Percentiles rank a stretch among this genome's conserved stretches.
Evolutionary conservation across 2,329 filamentous ascomycete genomes (phyloP).

Genomic region (Pseudogymnoascus sp.): DNA sequence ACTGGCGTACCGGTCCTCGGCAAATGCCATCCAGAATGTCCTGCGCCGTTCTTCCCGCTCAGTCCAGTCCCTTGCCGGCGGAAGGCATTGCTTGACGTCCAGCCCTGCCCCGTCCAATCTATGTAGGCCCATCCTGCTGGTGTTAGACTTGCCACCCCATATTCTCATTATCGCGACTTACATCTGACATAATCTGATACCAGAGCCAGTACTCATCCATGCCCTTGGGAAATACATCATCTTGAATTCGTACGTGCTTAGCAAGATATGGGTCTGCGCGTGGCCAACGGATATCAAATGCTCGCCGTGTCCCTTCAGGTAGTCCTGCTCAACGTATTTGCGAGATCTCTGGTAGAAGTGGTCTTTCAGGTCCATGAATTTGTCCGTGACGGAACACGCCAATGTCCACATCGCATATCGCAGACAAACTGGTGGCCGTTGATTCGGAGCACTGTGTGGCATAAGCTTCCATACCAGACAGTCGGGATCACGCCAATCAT

Average conservation of each 20-base stretch:
- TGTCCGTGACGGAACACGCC: conserved; percentile 78
- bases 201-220: conserved; percentile 84
- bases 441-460: conserved; percentile 57
- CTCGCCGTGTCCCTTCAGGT: conserved; percentile 88
- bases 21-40: conserved; percentile 94
- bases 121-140: conserved; percentile 77
- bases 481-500: conserved; percentile 1
- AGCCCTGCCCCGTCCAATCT: conserved; percentile 73
- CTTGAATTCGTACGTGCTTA: conserved; percentile 87
- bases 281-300: conserved; percentile 79
- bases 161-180: conserved; percentile 38
- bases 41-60: conserved; percentile 84
- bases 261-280: conserved; percentile 74
- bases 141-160: conserved; percentile 46
- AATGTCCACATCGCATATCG: conserved; percentile 96
- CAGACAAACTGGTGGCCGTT: conserved; percentile 78
- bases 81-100: conserved; percentile 88
- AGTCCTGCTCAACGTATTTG: conserved; percentile 84
- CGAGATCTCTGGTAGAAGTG: conserved; percentile 85
- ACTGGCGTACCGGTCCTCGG: conserved; percentile 83
- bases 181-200: conserved; percentile 80
- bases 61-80: conserved; percentile 84
- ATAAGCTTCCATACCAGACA: neutral
- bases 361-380: conserved; percentile 70
- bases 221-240: conserved; percentile 95